Evolutionary conservation across 257 asterid species (phyloP), one percentile per base, ranked within the genome.

Genomic region (Thymus quinquecostatus): DNA sequence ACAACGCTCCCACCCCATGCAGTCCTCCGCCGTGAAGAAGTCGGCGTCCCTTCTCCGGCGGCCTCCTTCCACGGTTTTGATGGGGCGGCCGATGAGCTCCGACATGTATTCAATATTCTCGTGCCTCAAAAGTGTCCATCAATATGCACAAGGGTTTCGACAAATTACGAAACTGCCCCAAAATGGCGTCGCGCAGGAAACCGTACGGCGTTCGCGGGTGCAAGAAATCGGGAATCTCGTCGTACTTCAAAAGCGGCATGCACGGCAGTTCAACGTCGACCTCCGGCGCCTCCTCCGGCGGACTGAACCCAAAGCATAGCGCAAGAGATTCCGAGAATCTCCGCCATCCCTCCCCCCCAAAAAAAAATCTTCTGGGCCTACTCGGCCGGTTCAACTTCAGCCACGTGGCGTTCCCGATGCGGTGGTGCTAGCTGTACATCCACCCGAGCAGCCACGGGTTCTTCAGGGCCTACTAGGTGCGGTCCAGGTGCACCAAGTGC

Each of bases 1-100:
- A 90, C 97, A 4, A 87, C 12, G 10, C 90, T 90, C 13, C 98
- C 98, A 90, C 8, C 66, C 87, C 2, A 77, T 30, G 10, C 96
- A 86, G 8, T 75, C 64, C 53, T 88, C 96, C 1, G 83, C 83
- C 2, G 77, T 60, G 10, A 59, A 62, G 2, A 88, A 77, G 48
- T 92, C 92, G n/a, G n/a, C n/a, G n/a, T n/a, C n/a, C n/a, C n/a
- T n/a, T n/a, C n/a, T n/a, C n/a, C n/a, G n/a, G n/a, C n/a, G n/a
- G n/a, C n/a, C n/a, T n/a, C n/a, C n/a, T n/a, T n/a, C 98, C 2
- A 92, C 80, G 0, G 94, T 70, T 62, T 63, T 92, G 59, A 92
- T 66, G 0, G 94, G 86, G 0, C 77, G 72, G 11, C 86, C 81
- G 2, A 82, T 66, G 2, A 82, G 54, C 29, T 75, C 66, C 0